These are phyloP conservation scores for Gymnopilus junonius DNA, from an alignment of 768 basidiomycete species.

Conservation along the genomic window DNA sequence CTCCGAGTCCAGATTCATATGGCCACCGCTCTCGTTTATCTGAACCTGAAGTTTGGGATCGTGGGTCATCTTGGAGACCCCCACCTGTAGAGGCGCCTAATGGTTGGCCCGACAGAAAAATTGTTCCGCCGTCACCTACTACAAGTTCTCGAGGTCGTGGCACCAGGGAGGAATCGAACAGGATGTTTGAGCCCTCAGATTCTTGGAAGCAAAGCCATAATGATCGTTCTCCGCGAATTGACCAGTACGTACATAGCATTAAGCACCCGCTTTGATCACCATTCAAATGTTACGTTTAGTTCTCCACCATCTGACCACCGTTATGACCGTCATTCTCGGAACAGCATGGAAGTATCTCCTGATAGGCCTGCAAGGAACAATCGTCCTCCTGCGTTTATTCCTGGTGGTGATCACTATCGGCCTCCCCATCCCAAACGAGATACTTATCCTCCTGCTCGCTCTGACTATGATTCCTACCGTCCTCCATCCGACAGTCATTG, in stretches of 20 bases:
- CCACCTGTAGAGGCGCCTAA: slow-evolving; percentile 26
- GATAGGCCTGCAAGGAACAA: slow-evolving; percentile 35
- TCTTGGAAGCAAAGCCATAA: slow-evolving; percentile 66
- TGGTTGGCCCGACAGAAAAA: slow-evolving; percentile 47
- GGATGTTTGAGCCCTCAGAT: slow-evolving; percentile 77
- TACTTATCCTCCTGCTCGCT: slow-evolving; percentile 35
- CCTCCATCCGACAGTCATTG: slow-evolving; percentile 45
- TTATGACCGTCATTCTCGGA: slow-evolving; percentile 37
- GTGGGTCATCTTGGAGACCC: slow-evolving; percentile 44
- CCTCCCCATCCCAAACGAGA: slow-evolving; percentile 47
- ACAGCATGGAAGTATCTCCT: slow-evolving; percentile 38
- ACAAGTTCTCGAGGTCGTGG: slow-evolving; percentile 30
- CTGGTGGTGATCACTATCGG: slow-evolving; percentile 54
- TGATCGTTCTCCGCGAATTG: slow-evolving; percentile 46
- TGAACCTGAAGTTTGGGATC: slow-evolving; percentile 53
- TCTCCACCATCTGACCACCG: slow-evolving; percentile 36
- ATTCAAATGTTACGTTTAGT: slow-evolving; percentile 12
- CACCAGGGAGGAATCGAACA: slow-evolving; percentile 39
- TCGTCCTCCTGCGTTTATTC: slow-evolving; percentile 30
- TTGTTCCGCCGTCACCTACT: slow-evolving; percentile 42
- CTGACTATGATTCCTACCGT: slow-evolving; percentile 50
- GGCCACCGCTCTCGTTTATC: slow-evolving; percentile 37
- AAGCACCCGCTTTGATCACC: slow-evolving; percentile 13
- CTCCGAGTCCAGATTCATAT: slow-evolving; percentile 59
- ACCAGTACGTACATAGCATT: slow-evolving; percentile 39